Conservation (phyloP, 495 filamentous ascomycete genomes). For the Thozetella sp. region DNA sequence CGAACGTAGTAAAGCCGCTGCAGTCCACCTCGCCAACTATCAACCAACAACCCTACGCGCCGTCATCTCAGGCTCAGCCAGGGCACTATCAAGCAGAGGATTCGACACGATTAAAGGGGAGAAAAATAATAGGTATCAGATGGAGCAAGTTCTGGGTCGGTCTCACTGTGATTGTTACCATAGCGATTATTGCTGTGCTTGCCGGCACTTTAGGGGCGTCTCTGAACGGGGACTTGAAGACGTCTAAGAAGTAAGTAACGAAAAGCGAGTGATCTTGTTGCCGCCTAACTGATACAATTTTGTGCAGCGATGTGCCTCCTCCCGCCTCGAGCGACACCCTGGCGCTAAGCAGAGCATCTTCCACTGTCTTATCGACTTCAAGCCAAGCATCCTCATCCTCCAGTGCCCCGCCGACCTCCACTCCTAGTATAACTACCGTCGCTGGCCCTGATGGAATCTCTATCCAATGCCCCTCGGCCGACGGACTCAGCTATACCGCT, state of each 20-base stretch:
- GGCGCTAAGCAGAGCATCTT: background rate
- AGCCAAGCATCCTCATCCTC: background rate
- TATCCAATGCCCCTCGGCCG: background rate
- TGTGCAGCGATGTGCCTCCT: too few species aligned
- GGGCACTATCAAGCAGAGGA: background rate
- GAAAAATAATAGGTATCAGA: background rate
- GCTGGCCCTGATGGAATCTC: background rate
- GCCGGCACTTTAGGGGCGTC: background rate
- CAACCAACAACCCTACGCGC: too few species aligned
- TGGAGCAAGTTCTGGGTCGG: background rate
- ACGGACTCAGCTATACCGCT: background rate
- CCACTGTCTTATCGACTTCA: too few species aligned
- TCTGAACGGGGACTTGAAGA: background rate
- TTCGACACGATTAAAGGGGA: background rate
- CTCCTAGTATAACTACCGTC: background rate
- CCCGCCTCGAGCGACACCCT: background rate
- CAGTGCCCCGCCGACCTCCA: background rate
- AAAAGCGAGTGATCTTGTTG: background rate
- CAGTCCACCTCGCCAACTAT: background rate
- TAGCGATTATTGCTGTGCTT: background rate
- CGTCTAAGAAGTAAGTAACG: background rate
- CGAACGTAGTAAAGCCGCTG: background rate
- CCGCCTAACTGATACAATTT: too few species aligned
- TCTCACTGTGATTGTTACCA: background rate
- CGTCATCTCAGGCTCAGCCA: too few species aligned